Evolutionary conservation across 2,329 filamentous ascomycete species (phyloP).

Genomic region (Corniculantispora saksenae): DNA sequence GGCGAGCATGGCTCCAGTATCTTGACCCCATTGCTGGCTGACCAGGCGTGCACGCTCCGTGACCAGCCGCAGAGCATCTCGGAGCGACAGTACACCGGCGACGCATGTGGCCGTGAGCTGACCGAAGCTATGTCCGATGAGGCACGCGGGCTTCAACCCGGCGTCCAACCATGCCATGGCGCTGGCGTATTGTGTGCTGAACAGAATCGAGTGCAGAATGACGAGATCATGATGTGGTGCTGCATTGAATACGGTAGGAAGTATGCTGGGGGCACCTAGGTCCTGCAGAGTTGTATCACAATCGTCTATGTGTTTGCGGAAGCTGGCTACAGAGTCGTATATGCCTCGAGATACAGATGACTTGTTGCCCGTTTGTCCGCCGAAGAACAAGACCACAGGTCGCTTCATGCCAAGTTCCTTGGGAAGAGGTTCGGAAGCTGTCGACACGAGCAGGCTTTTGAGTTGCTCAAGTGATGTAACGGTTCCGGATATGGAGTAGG

Average conservation of each 20-base stretch:
- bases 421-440: neutral
- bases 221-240: neutral
- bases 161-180: conserved; percentile 22
- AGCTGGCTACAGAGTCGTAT: neutral
- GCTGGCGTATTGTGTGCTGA: conserved; percentile 22
- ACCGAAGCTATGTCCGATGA: conserved; percentile 42
- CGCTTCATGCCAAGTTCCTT: neutral
- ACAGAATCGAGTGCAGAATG: conserved; percentile 10
- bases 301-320: no score
- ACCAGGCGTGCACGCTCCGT: conserved; percentile 35
- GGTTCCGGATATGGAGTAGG: neutral
- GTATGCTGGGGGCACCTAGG: neutral
- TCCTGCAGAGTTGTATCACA: no score
- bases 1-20: conserved; percentile 38
- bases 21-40: conserved; percentile 33
- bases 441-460: no score
- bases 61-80: conserved; percentile 34
- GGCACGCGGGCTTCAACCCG: conserved; percentile 15
- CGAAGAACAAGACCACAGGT: conserved; percentile 11
- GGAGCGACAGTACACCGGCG: conserved; percentile 32
- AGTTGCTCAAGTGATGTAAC: no score
- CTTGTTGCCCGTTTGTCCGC: conserved; percentile 7
- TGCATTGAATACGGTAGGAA: conserved; percentile 6
- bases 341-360: neutral
- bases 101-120: conserved; percentile 39